Base-by-base conservation (phyloP, 2,329 filamentous ascomycete genomes). In the Talaromyces sp. region DNA sequence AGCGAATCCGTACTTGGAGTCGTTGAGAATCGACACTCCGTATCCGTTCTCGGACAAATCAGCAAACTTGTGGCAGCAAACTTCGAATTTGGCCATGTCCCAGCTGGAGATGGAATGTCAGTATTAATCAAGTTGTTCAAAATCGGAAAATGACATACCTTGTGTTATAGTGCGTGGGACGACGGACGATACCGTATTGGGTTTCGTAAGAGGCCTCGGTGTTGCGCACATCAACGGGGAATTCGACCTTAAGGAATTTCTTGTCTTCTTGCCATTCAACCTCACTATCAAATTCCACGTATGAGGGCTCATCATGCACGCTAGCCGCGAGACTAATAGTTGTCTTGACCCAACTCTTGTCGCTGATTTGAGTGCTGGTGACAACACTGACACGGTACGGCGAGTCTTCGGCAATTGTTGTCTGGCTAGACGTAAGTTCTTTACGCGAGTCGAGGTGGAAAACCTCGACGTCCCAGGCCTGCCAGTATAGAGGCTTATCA, bases 161-260 rank as follows among this genome's bases (percentile, higher is more conserved):
- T 3, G 95, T 99, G 79, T 99, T 99, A 84, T 97, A 98, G 78
- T 99, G 95, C 0, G 95, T 99, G 2, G 95, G 94, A 33, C 95
- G 86, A 67, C 87, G 87, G 65, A 95, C 88, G 68, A 97, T 87
- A 68, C 94, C 94, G 71, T 91, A 98, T 70, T 96, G 93, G 7
- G 92, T 96, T 76, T 99, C 95, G 75, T 99, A 99, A 12, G 88
- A 91, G 34, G 95, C 95, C 76, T 97, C 92, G 0, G 89, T 96
- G 76, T 94, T 97, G 68, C 87, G 86, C 65, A 98, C 84, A 70
- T 96, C 89, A 65, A 97, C 93, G 0, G 95, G 94, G 78, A 99
- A 99, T 75, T 99, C 95, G 57, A 98, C 94, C 82, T 99, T 99
- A 72, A 99, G 85, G 82, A 98, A 98, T 73, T 95, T 96, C 89